A percentile compares a stretch with the other conserved stretches of the same genome.
These are phyloP conservation scores for Penicillium crustosum DNA, from an alignment of 2,329 filamentous ascomycete genomes.

Conservation along the genomic window DNA sequence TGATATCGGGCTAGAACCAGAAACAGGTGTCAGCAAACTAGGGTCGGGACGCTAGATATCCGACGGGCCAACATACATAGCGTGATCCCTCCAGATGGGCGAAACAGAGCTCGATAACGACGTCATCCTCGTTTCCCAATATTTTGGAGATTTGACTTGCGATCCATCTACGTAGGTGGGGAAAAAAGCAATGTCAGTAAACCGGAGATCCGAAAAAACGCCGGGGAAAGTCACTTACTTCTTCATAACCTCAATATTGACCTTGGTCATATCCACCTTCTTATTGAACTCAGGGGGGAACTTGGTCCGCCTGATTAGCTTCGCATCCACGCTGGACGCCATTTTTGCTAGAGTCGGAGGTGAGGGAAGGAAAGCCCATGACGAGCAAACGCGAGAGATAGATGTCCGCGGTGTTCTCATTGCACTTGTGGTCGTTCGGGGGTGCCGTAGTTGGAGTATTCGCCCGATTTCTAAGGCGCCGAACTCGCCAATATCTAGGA, in stretches of 20 bases:
- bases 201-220: constrained; percentile 2
- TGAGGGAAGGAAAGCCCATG: background rate
- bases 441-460: background rate
- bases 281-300: constrained; percentile 90
- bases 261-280: constrained; percentile 96
- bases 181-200: constrained; percentile 14
- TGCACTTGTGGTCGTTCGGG: background rate
- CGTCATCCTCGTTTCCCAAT: constrained; percentile 89
- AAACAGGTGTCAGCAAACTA: constrained; percentile 24
- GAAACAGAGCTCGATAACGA: constrained; percentile 82
- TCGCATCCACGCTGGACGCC: constrained; percentile 83
- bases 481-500: background rate
- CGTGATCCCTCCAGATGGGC: constrained; percentile 70
- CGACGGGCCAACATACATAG: constrained; percentile 59
- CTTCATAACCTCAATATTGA: constrained; percentile 97
- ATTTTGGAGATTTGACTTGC: constrained; percentile 82
- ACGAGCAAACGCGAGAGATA: background rate
- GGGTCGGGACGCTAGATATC: background rate
- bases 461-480: background rate
- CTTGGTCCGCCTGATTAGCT: constrained; percentile 85
- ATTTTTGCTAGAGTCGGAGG: constrained; percentile 48
- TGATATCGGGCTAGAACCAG: constrained; percentile 78
- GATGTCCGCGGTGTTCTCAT: background rate
- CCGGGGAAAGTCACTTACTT: constrained; percentile 59
- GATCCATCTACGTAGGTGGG: constrained; percentile 72